Base-by-base conservation (phyloP, 345 rosid genomes). In the Toxicodendron radicans region DNA sequence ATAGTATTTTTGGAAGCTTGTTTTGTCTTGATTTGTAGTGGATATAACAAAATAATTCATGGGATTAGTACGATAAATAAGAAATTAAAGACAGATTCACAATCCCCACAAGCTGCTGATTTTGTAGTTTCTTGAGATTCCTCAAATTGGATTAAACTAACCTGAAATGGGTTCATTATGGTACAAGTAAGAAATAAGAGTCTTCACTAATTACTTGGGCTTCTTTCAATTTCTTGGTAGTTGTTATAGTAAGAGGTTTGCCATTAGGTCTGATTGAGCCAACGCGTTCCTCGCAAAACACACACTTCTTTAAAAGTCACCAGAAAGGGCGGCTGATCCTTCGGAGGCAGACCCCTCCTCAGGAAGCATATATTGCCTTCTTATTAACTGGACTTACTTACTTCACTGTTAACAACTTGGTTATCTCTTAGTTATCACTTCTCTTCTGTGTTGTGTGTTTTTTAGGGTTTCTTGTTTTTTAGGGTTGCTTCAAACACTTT, bases 311-410 rank as follows among this genome's bases (percentile, higher is more conserved):
- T 79, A 76, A 85, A 70, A 82, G 70, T 87, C 85, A 83, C 92
- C 97, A 82, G 84, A 85, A 94, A 91, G 84, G 94, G 82, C 92
- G 98, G 97, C 95, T 89, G 83, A 87, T 84, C 88, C 92, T 91
- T 89, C 97, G 98, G 97, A 75, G 84, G 76, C 83, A 90, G 89
- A 85, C 83, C 95, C 97, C 91, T 83, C 74, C 53, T 72, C 80
- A 82, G 90, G 88, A 82, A 82, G 87, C 97, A 91, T 85, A 87
- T 86, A 91, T 85, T 86, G 87, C 75, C 81, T 85, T 77, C 87
- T 81, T 73, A 83, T 75, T 77, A 80, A 79, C 74, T 79, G 75
- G 66, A 72, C 76, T 38, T 38, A 38, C 6, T 38, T 38, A 38
- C 43, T 76, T 81, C 81, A 63, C 77, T 79, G 59, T 77, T 73